Percentiles rank a stretch among this genome's conserved stretches.
phyloP scores from a whole-genome alignment of 225 moss, liverwort and hornwort genomes.

The Physcomitrium patens region DNA sequence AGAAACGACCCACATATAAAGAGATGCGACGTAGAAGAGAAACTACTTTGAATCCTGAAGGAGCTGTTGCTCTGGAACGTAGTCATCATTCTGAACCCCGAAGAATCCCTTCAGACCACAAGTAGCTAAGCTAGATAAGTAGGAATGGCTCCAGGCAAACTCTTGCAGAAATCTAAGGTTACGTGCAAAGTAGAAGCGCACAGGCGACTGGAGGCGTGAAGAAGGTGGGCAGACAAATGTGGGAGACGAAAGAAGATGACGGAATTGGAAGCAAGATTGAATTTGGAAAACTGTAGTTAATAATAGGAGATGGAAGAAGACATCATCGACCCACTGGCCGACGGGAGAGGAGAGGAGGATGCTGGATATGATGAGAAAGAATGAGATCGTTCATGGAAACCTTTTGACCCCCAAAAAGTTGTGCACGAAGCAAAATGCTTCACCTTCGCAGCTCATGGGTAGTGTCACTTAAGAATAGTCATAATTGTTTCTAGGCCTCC shows the following conservation, averaged over 20 bases:
- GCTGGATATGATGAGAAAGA: neutral
- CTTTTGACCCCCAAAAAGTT: neutral
- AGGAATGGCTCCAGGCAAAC: neutral
- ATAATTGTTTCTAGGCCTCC: conserved; percentile 1
- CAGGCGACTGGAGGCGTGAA: neutral
- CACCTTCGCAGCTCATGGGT: neutral
- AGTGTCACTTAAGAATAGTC: neutral
- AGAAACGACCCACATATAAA: neutral
- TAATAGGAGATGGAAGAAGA: neutral
- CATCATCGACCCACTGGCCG: neutral
- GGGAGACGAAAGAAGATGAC: neutral
- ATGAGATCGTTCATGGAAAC: neutral
- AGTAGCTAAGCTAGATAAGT: neutral
- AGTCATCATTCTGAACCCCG: neutral
- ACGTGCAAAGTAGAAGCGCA: neutral
- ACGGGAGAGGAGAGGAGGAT: neutral
- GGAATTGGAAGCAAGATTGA: neutral
- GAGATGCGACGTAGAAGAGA: neutral
- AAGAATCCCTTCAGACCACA: neutral
- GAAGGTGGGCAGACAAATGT: neutral
- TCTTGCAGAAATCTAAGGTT: neutral
- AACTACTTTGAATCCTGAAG: neutral
- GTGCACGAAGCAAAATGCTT: neutral
- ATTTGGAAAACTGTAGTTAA: neutral
- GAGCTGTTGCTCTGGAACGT: neutral